Evolutionary conservation across 2,329 filamentous ascomycete species (phyloP), one percentile per base, ranked within the genome.

Genomic region (Stachybotrys echinatus): DNA sequence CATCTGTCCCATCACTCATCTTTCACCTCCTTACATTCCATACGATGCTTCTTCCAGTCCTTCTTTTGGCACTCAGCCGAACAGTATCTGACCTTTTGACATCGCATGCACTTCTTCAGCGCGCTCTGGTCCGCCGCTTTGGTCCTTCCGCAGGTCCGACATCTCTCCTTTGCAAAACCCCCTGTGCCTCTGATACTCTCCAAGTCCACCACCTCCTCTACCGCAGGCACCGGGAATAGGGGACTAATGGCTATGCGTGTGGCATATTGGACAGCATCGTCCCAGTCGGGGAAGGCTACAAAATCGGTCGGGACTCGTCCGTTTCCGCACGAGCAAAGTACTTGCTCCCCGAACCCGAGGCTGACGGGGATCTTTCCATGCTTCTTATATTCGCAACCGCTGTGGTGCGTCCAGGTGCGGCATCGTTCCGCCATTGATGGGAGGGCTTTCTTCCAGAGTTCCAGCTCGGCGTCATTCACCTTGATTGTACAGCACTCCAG

Each of bases 231-330:
- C 8, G 75, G 64, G 58, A 73, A 85, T 0, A 68, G 64, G 0
- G 79, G 79, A 49, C 80, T 84, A 55, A 85, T 79, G 5, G 79
- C 80, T 6, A 81, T 66, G 6, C 83, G 73, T 23, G 82, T 79
- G 23, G 76, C 71, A 45, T 73, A 64, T 48, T 66, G 60, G 1
- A 65, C 64, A 12, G 69, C 69, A 8, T 59, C 64, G 0, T 75
- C 67, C 68, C 76, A 76, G 18, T 70, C 66, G 0, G 74, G 73
- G 6, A 77, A 45, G 4, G 58, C 50, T 38, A 71, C 54, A 48
- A 69, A 81, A 42, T 59, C 47, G 0, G 64, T 52, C 0, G 74
- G 74, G 5, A 78, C 51, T 23, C 61, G 56, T 0, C 75, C 76
- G 18, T 65, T 59, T 23, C 75, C 74, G 45, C 76, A 79, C 4